Conservation (phyloP, 306 rosid species). For the Cicer cuneatum region DNA sequence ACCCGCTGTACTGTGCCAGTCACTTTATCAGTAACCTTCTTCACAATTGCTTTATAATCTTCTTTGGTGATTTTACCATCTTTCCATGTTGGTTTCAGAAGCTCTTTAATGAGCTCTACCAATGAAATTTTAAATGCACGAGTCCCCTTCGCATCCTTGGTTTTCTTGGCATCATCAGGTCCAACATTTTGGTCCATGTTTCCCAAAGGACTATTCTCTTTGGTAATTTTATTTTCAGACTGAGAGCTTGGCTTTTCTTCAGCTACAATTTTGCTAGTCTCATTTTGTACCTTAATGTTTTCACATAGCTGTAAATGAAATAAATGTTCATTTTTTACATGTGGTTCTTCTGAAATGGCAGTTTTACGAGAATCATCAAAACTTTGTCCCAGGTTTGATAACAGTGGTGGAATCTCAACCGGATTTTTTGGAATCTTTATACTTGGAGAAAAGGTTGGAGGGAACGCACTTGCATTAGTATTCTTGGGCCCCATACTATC, state of each 20-base stretch:
- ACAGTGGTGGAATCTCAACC: conserved; percentile 44
- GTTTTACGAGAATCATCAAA: conserved; percentile 43
- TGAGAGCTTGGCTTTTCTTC: conserved; percentile 45
- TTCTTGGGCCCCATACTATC: conserved; percentile 57
- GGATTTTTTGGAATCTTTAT: conserved; percentile 46
- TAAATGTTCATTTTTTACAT: conserved; percentile 43
- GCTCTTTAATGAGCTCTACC: conserved; percentile 90
- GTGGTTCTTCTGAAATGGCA: conserved; percentile 45
- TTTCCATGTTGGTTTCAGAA: conserved; percentile 92
- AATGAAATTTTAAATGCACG: conserved; percentile 87
- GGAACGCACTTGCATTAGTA: conserved; percentile 49
- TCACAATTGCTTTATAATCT: conserved; percentile 86
- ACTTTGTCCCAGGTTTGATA: conserved; percentile 50
- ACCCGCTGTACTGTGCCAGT: conserved; percentile 65
- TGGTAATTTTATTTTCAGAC: conserved; percentile 62
- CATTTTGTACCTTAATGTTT: conserved; percentile 44
- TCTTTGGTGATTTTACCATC: conserved; percentile 87
- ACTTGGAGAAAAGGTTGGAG: conserved; percentile 48
- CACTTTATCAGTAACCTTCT: conserved; percentile 96
- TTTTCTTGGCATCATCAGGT: conserved; percentile 70
- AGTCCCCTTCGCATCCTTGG: conserved; percentile 73
- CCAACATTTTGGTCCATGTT: conserved; percentile 59
- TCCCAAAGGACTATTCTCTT: conserved; percentile 61
- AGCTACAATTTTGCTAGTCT: conserved; percentile 47
- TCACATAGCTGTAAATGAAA: conserved; percentile 49